These are phyloP conservation scores for Pseudoneurospora amorphoporcata DNA, from an alignment of 495 filamentous ascomycete species.

Conservation along the genomic window DNA sequence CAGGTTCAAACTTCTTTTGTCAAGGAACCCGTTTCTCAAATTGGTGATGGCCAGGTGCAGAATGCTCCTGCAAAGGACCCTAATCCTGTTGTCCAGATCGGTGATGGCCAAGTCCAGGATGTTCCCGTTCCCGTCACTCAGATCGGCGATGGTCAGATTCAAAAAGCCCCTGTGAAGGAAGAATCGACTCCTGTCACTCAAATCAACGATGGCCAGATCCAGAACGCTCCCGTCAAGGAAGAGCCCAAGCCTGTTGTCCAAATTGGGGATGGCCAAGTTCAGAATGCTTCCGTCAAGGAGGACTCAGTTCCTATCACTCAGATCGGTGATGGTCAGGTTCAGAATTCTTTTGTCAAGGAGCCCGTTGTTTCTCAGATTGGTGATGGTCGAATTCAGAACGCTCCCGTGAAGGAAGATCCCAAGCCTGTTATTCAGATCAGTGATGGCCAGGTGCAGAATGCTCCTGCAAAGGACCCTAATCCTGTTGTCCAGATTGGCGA, in stretches of 20 bases:
- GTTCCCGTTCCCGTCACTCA: not conserved
- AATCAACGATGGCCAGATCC: not conserved
- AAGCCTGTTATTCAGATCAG: not conserved
- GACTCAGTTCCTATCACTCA: not conserved
- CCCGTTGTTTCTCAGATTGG: not conserved
- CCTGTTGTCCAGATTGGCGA: not conserved
- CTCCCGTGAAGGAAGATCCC: not conserved
- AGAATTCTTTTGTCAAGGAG: not conserved
- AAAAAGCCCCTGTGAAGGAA: not conserved
- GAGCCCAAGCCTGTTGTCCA: not conserved
- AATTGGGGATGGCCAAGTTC: not conserved
- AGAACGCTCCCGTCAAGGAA: not conserved
- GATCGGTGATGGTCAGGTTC: not conserved
- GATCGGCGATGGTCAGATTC: not conserved
- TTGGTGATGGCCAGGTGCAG: not conserved
- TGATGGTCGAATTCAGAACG: not conserved
- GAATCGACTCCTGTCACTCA: not conserved
- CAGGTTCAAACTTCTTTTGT: not conserved
- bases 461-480: not conserved
- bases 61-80: not conserved
- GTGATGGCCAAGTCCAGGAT: not conserved
- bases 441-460: not conserved
- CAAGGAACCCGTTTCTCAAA: not conserved
- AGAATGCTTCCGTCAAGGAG: not conserved
- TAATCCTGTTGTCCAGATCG: not conserved